Conservation (phyloP, 108 stramenopile species). For the Pseudonitzschia pungens region DNA sequence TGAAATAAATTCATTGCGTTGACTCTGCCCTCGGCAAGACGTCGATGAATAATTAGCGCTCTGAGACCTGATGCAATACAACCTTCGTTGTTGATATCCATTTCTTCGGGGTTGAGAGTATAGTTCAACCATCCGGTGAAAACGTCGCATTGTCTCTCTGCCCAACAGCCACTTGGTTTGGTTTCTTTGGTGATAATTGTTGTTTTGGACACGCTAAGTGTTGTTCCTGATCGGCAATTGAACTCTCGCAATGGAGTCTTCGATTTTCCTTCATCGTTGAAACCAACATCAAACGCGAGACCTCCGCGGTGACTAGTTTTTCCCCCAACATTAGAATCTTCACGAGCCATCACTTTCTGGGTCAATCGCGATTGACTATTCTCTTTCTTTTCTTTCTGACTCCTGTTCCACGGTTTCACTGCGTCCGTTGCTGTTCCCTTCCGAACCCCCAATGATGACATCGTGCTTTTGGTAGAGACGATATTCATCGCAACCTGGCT, state of each 20-base stretch:
- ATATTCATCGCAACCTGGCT: neutral
- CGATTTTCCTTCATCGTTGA: neutral
- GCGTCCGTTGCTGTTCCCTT: neutral
- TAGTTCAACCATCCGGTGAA: constrained; percentile 86
- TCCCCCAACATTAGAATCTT: neutral
- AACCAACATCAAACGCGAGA: constrained; percentile 11
- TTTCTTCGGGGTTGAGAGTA: constrained; percentile 57
- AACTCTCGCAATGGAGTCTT: neutral
- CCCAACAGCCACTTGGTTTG: constrained; percentile 51
- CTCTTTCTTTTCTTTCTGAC: neutral
- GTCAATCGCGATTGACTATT: neutral
- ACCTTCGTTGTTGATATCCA: constrained; percentile 26
- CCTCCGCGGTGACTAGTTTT: neutral
- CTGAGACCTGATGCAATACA: constrained; percentile 23
- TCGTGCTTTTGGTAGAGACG: neutral
- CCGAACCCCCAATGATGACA: neutral
- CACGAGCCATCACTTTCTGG: neutral
- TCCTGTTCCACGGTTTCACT: constrained; percentile 11
- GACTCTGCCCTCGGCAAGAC: constrained; percentile 36
- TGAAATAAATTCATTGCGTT: constrained; percentile 45
- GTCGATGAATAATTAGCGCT: constrained; percentile 42
- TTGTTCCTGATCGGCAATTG: constrained; percentile 20
- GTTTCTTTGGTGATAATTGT: neutral
- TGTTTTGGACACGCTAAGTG: constrained; percentile 11
- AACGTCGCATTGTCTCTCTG: constrained; percentile 66